A percentile compares a stretch with the other conserved stretches of the same genome.
These are phyloP conservation scores for Rhizopus microsporus DNA, from an alignment of 371 early-diverging fungal species.

Conservation along the genomic window DNA sequence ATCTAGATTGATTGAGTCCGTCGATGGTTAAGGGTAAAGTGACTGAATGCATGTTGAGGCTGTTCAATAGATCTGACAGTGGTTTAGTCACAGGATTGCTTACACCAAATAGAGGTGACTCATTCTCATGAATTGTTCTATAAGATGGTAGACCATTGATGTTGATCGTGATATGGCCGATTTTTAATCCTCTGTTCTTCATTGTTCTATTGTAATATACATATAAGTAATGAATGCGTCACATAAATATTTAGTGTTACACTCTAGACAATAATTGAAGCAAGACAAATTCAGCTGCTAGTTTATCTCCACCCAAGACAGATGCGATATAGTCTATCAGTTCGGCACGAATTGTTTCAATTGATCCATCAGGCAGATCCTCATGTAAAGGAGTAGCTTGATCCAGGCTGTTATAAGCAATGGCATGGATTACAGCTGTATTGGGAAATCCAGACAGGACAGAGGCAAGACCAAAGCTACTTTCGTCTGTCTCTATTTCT, in stretches of 20 bases:
- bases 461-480: slow-evolving; percentile 21
- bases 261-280: slow-evolving; percentile 60
- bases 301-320: slow-evolving; percentile 50
- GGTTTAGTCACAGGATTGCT: slow-evolving; percentile 19
- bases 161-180: slow-evolving; percentile 52
- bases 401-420: slow-evolving; percentile 31
- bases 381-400: neutral
- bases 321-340: slow-evolving; percentile 57
- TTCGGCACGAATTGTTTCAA: slow-evolving; percentile 33
- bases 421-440: slow-evolving; percentile 46
- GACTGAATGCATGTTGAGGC: slow-evolving; percentile 48
- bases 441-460: slow-evolving; percentile 19
- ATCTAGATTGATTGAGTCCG: slow-evolving; percentile 47
- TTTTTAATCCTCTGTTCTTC: slow-evolving; percentile 40
- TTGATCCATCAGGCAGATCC: neutral
- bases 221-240: slow-evolving; percentile 4
- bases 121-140: slow-evolving; percentile 10
- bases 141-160: slow-evolving; percentile 39
- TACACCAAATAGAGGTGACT: slow-evolving; percentile 6
- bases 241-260: slow-evolving; percentile 34
- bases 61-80: slow-evolving; percentile 26
- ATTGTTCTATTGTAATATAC: slow-evolving; percentile 28
- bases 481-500: slow-evolving; percentile 5
- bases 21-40: slow-evolving; percentile 53
- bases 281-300: slow-evolving; percentile 63